Base-by-base conservation (phyloP, 495 filamentous ascomycete species). In the Opeltia flavorubescens region DNA sequence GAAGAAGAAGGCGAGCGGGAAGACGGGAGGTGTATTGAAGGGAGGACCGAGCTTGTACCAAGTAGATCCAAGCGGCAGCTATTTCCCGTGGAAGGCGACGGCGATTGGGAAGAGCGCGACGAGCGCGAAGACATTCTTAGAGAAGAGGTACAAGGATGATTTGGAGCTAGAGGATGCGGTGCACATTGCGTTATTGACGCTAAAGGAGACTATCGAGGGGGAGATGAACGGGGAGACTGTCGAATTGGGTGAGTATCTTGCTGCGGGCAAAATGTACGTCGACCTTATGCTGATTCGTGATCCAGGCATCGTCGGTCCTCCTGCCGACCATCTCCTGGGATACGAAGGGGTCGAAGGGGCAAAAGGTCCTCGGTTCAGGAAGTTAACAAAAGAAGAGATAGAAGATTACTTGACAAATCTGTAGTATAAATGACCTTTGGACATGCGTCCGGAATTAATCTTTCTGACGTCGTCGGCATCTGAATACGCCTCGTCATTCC, bases 181-280 rank as follows among this genome's bases (percentile, higher is more conserved):
- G 50, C 89, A 96, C 68, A 99, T 99, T 72, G 91, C 91, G 42
- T 75, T 99, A 45, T 68, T 96, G 63, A 99, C 91, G 35, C 68
- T 99, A 62, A 99, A 99, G 74, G 91, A 99, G 75, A 94, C 88
- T 24, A 96, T 96, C 54, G 91, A 95, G 66, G 91, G 91, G 21
- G 91, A 98, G 69, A 95, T 96, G 91, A 96, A 86, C 59, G 91
- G 91, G 42, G 93, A 96, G 65, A 96, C 91, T 33, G 89, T 99
- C 55, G 91, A 99, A 71, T 95, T 99, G 58, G 89, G 89, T 89
- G 59, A 66, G 81, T 55, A 51, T 39, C n/a, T n/a, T n/a, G n/a
- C n/a, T 25, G 5, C 40, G 6, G 26, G 17, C 27, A 20, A 13
- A 15, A 20, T 3, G 17, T 46, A 11, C 35, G 30, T 35, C 29